A percentile compares a stretch with the other conserved stretches of the same genome.
phyloP scores from a whole-genome alignment of 83 land plant species.

The Picea engelmannii region DNA sequence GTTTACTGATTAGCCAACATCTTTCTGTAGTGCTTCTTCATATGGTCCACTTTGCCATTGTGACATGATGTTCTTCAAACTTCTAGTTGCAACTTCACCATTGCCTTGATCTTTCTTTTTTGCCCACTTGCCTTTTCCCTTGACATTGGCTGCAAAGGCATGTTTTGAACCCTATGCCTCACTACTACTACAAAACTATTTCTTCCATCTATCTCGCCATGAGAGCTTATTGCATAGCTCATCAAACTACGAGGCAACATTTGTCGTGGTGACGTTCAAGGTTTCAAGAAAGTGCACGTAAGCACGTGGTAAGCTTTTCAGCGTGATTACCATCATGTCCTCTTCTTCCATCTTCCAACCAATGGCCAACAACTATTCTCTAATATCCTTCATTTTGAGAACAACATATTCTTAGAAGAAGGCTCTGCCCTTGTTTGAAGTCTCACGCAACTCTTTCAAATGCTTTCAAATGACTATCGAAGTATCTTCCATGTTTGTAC shows the following conservation, averaged over 20 bases:
- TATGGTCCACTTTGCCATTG: too few species aligned
- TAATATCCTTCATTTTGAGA: not conserved
- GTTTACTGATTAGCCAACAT: too few species aligned
- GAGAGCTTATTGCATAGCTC: constrained; percentile 7
- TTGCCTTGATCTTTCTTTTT: too few species aligned
- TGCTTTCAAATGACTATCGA: too few species aligned
- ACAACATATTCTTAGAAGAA: too few species aligned
- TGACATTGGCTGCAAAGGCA: not conserved
- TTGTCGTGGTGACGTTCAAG: not conserved
- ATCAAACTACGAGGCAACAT: not conserved
- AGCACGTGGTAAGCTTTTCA: not conserved
- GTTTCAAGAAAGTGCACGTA: not conserved
- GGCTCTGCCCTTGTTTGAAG: too few species aligned
- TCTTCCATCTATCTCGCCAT: not conserved
- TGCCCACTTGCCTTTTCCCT: not conserved
- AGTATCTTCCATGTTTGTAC: too few species aligned
- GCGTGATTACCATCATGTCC: not conserved
- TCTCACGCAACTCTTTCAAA: too few species aligned
- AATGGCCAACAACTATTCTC: not conserved
- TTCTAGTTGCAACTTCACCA: too few species aligned
- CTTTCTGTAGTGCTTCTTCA: not conserved
- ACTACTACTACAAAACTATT: not conserved
- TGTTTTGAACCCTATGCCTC: not conserved
- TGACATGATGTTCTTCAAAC: too few species aligned
- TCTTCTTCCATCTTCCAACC: not conserved